These are phyloP conservation scores for Avena sativa DNA, from an alignment of 176 grass and related monocot genomes.

Conservation along the genomic window DNA sequence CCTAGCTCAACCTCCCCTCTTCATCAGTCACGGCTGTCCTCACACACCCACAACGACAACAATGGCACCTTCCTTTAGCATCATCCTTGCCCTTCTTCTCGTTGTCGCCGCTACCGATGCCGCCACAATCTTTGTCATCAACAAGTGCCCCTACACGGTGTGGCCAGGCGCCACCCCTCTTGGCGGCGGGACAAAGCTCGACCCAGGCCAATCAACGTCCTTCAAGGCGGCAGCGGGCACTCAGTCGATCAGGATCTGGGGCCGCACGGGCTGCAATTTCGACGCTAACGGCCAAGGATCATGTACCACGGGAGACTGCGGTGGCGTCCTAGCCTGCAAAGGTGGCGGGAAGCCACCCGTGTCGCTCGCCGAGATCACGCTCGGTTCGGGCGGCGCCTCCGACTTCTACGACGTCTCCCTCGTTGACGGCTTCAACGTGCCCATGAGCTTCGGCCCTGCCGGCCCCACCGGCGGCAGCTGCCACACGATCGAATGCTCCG, in stretches of 20 bases:
- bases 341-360: conserved; percentile 42
- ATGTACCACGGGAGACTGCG: conserved; percentile 65
- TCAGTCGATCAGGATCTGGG: conserved; percentile 51
- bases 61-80: not conserved
- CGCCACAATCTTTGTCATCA: conserved; percentile 42
- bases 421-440: conserved; percentile 71
- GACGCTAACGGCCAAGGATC: conserved; percentile 46
- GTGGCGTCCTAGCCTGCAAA: conserved; percentile 48
- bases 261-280: conserved; percentile 66
- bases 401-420: conserved; percentile 78
- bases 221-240: conserved; percentile 11
- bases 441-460: conserved; percentile 44
- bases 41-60: not conserved
- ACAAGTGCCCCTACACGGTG: conserved; percentile 65
- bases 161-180: conserved; percentile 43
- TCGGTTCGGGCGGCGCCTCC: conserved; percentile 17
- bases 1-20: not conserved
- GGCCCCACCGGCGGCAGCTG: conserved; percentile 22
- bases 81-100: not conserved
- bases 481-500: conserved; percentile 18
- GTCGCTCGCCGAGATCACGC: conserved; percentile 56
- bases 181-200: conserved; percentile 48
- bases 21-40: not conserved
- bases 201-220: conserved; percentile 33
- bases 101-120: conserved; percentile 20